Evolutionary conservation across 2,329 filamentous ascomycete genomes (phyloP).

Genomic region (Microdochium nivale): DNA sequence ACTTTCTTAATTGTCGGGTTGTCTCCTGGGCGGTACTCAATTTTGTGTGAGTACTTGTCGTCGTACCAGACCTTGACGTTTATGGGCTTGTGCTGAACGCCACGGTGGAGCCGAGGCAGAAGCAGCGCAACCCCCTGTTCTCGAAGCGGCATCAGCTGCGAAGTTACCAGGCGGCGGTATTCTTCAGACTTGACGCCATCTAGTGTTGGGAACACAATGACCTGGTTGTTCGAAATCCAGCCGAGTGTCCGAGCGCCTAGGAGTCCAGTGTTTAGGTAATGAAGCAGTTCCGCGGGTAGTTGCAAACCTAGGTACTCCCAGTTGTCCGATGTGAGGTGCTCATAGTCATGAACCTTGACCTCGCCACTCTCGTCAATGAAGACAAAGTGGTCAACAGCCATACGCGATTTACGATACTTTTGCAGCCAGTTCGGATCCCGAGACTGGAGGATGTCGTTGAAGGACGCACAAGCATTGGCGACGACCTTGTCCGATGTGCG

Average conservation of each 20-base stretch:
- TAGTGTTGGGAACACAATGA: slow-evolving; percentile 73
- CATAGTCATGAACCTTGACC: slow-evolving; percentile 64
- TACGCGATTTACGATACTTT: slow-evolving; percentile 76
- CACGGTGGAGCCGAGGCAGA: slow-evolving; percentile 71
- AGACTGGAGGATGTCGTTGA: slow-evolving; percentile 68
- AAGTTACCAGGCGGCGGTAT: slow-evolving; percentile 72
- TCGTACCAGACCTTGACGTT: slow-evolving; percentile 80
- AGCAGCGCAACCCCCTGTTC: slow-evolving; percentile 72
- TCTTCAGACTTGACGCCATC: slow-evolving; percentile 73
- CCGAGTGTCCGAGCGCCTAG: slow-evolving; percentile 72
- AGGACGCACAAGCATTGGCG: slow-evolving; percentile 64
- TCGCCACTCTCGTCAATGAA: slow-evolving; percentile 71
- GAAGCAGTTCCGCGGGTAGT: slow-evolving; percentile 80
- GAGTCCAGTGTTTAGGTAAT: slow-evolving; percentile 78
- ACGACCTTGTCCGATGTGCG: slow-evolving; percentile 62
- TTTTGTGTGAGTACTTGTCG: slow-evolving; percentile 54
- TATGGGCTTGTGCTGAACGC: slow-evolving; percentile 73
- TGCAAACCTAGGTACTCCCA: slow-evolving; percentile 87
- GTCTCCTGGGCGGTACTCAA: slow-evolving; percentile 50
- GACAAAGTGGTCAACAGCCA: slow-evolving; percentile 82
- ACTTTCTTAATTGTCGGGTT: slow-evolving; percentile 37
- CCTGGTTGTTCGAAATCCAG: slow-evolving; percentile 72
- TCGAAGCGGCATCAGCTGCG: slow-evolving; percentile 64
- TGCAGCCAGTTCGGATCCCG: slow-evolving; percentile 71
- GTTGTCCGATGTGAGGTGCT: slow-evolving; percentile 70